Evolutionary conservation across 345 rosid species (phyloP), one percentile per base, ranked within the genome.

Genomic region (Arabis alpina): DNA sequence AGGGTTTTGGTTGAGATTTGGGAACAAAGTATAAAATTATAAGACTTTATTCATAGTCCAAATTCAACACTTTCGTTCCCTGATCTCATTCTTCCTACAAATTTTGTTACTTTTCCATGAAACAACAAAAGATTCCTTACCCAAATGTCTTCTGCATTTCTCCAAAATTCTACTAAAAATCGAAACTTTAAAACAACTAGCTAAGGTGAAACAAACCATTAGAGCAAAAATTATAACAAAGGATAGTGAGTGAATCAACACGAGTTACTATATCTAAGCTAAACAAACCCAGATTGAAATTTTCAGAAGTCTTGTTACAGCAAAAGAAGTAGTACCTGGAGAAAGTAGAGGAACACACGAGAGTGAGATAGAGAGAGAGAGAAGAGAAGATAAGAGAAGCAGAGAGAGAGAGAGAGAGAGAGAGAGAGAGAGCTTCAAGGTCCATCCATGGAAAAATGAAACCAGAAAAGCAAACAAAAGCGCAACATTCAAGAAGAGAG

Each of bases 361-460:
- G 19, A 2, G 44, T 39, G 6, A 45, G 23, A 61, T 19, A 30
- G 13, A 43, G 68, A n/a, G 6, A 53, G 40, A 30, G 1, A 63
- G 63, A 61, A 27, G 53, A 8, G 79, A 72, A 67, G 68, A 53
- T 55, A 65, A 68, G 48, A 66, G 70, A 64, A 74, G 68, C 51
- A 3, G 32, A 2, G 19, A n/a, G 40, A 43, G 2, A 63, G 63
- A 61, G 40, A 61, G 8, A 80, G 73, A 67, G 68, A 71, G 71
- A 40, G 10, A 71, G 71, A 44, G 8, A 39, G 72, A n/a, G n/a
- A n/a, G n/a, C n/a, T 27, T 79, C 71, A 87, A 76, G 89, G 83
- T 25, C 83, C 86, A 73, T 84, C 88, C 90, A 85, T 83, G 77
- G 80, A 82, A 65, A 84, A 84, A 75, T 79, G 78, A 84, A 36